Percentiles rank a stretch among this genome's conserved stretches.
These are phyloP conservation scores for Dovyalis caffra DNA, from an alignment of 345 rosid species.

Conservation along the genomic window DNA sequence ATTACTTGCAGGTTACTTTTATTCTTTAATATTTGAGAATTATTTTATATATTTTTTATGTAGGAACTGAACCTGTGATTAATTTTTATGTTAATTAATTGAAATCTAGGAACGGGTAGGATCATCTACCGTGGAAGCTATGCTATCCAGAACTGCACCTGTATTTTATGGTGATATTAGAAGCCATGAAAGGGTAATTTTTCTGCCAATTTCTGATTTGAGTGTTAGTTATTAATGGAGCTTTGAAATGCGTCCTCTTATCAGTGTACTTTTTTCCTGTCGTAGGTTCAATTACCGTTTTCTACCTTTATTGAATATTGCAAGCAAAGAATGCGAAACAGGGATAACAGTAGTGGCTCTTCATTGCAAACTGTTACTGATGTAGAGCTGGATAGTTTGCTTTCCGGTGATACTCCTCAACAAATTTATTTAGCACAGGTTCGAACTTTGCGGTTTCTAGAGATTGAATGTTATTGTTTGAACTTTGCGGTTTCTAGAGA, in stretches of 20 bases:
- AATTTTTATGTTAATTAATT: background rate
- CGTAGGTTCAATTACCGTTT: constrained; percentile 76
- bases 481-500: background rate
- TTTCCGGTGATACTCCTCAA: constrained; percentile 39
- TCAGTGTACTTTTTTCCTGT: background rate
- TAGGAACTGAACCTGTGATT: background rate
- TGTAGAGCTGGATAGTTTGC: constrained; percentile 22
- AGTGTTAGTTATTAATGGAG: background rate
- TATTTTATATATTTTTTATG: background rate
- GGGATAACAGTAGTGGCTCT: constrained; percentile 18
- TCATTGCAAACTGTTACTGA: constrained; percentile 24
- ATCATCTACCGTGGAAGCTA: constrained; percentile 63
- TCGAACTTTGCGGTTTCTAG: background rate
- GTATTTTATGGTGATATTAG: constrained; percentile 79
- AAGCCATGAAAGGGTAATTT: constrained; percentile 82
- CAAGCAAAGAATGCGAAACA: constrained; percentile 48
- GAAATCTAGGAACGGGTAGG: constrained; percentile 60
- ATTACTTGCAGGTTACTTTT: constrained; percentile 62
- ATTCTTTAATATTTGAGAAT: background rate
- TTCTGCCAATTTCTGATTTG: background rate
- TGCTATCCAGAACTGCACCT: constrained; percentile 69
- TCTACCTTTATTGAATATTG: constrained; percentile 62
- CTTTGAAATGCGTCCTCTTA: constrained; percentile 8
- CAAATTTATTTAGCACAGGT: constrained; percentile 91
- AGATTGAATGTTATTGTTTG: background rate